A percentile compares a stretch with the other conserved stretches of the same genome.
These are phyloP conservation scores for Gloeopeniophorella convolvens DNA, from an alignment of 768 basidiomycete species.

Conservation along the genomic window DNA sequence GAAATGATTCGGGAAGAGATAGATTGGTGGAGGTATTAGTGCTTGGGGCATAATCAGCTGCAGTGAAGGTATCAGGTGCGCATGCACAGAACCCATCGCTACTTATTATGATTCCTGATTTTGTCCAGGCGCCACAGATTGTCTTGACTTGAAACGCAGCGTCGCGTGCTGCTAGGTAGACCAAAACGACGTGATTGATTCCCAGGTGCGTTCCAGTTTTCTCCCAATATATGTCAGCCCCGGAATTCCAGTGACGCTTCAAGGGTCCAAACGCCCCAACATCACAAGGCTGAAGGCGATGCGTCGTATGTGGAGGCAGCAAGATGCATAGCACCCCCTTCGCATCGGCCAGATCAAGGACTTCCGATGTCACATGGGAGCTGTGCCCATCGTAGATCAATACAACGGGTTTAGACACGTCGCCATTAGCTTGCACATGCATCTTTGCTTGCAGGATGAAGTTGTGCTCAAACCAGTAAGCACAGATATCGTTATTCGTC, in stretches of 20 bases:
- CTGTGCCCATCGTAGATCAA: constrained; percentile 41
- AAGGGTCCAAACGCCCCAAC: constrained; percentile 35
- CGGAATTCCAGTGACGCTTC: constrained; percentile 24
- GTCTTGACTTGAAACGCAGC: neutral
- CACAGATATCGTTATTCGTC: constrained; percentile 33
- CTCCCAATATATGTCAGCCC: no score
- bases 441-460: constrained; percentile 34
- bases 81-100: neutral
- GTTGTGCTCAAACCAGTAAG: constrained; percentile 33
- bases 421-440: no score
- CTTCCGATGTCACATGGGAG: constrained; percentile 30
- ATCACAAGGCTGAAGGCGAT: constrained; percentile 38
- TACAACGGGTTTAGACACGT: constrained; percentile 29
- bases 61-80: neutral
- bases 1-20: neutral
- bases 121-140: neutral
- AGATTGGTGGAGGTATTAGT: neutral
- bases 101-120: neutral
- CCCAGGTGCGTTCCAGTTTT: neutral
- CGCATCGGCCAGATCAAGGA: constrained; percentile 26
- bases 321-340: constrained; percentile 30
- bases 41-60: neutral
- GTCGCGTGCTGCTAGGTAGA: neutral
- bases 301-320: constrained; percentile 38
- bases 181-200: neutral